Evolutionary conservation across 164 flowering plant species (phyloP).

Genomic region (Euptelea pleiosperma): DNA sequence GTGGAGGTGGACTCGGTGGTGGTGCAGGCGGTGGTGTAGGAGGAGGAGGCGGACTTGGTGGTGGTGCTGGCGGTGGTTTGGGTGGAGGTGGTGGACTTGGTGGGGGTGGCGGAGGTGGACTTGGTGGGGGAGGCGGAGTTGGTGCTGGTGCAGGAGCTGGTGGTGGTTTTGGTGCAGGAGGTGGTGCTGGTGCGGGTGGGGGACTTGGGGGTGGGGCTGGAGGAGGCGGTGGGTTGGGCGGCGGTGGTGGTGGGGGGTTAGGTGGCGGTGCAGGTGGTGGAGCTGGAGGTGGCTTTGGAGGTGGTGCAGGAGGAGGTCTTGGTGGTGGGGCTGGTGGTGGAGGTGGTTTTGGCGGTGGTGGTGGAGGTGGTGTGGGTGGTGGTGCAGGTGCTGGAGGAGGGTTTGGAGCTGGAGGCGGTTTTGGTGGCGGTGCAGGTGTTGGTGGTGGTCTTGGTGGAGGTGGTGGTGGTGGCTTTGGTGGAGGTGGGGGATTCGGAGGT

Average conservation of each 20-base stretch:
- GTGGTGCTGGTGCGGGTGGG: too few species aligned
- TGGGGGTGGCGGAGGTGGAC: conserved; percentile 10
- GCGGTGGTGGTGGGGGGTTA: too few species aligned
- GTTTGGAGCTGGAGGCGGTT: conserved; percentile 7
- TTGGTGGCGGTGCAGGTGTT: neutral
- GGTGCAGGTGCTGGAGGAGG: conserved; percentile 2
- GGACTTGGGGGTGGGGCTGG: conserved; percentile 4
- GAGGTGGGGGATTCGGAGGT: conserved; percentile 12
- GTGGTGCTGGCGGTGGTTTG: conserved; percentile 5
- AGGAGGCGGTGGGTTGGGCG: too few species aligned
- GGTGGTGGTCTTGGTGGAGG: conserved; percentile 10
- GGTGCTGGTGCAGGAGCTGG: conserved; percentile 17
- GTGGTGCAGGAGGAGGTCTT: conserved; percentile 5
- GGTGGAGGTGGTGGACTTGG: conserved; percentile 10
- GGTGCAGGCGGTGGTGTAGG: neutral
- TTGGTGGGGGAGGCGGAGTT: conserved; percentile 4
- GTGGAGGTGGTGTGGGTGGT: conserved; percentile 2
- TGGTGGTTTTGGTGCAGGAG: conserved; percentile 15
- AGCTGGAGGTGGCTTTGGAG: conserved; percentile 11
- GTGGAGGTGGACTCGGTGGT: neutral
- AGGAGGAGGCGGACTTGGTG: conserved; percentile 15
- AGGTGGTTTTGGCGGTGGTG: conserved; percentile 7
- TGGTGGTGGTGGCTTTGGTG: conserved; percentile 7
- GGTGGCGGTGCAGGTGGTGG: conserved; percentile 1
- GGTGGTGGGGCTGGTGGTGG: conserved; percentile 9